Conservation (phyloP, 2,329 filamentous ascomycete species). For the Cladophialophora carrionii region DNA sequence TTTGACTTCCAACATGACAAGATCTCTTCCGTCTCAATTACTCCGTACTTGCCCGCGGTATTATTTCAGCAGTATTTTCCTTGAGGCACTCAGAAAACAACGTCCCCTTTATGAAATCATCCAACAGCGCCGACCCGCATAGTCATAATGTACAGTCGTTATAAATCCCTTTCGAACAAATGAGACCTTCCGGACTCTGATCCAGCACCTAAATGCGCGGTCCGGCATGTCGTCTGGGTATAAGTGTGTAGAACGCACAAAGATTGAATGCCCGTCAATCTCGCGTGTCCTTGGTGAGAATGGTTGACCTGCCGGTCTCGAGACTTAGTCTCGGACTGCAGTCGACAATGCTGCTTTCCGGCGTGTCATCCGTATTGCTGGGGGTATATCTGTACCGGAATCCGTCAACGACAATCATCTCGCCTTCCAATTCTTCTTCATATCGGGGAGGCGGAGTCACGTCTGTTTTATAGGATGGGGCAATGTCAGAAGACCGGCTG, state of each 20-base stretch:
- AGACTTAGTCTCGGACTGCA: slow-evolving; percentile 47
- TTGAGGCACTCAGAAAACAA: background rate
- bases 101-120: background rate
- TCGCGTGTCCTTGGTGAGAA: slow-evolving; percentile 27
- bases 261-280: background rate
- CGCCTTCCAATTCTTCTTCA: slow-evolving; percentile 45
- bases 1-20: background rate
- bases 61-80: slow-evolving; percentile 2
- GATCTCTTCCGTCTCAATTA: background rate
- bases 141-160: slow-evolving; percentile 7
- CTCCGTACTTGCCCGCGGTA: background rate
- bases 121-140: slow-evolving; percentile 5
- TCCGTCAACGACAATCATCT: slow-evolving; percentile 48
- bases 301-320: slow-evolving; percentile 43
- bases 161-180: background rate
- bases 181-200: background rate
- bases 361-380: slow-evolving; percentile 40
- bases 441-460: slow-evolving; percentile 47
- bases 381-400: slow-evolving; percentile 46
- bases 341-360: slow-evolving; percentile 49
- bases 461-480: slow-evolving; percentile 34
- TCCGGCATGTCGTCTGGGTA: background rate
- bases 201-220: background rate
- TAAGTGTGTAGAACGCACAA: background rate
- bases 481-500: slow-evolving; percentile 26